Evolutionary conservation across 164 flowering plant species (phyloP), one percentile per base, ranked within the genome.

Genomic region (Magnolia changhungtana): DNA sequence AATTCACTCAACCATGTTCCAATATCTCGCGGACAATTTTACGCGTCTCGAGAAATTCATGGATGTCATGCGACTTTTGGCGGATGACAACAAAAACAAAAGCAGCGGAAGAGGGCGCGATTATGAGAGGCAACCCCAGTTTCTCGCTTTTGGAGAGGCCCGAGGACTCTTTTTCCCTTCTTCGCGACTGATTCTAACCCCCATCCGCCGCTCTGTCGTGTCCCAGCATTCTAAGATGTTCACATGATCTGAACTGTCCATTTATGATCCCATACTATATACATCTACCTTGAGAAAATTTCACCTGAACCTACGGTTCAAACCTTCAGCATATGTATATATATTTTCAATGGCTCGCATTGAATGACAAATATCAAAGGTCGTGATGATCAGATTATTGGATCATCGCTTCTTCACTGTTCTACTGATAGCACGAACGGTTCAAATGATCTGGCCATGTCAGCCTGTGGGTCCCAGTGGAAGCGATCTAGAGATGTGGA

Each of bases 41-140:
- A 4, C 45, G 14, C 3, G 67, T 20, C 23, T 19, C 67, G 67
- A 64, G 67, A 64, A 55, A 55, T 55, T 55, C 61, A 67, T 67
- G 45, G 78, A 73, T 78, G 83, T 74, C 85, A 80, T 81, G 85
- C 78, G 85, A 85, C 81, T 79, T 79, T 77, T 51, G 76, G 74
- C 63, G 45, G 74, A 72, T 72, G 51, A 72, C 13, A 49, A 69
- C 74, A 72, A 72, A 51, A 72, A 21, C 55, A 52, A 52, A 51
- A 52, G 23, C 5, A 37, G 71, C 37, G 14, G 68, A 65, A 23
- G 31, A 13, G 27, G 19, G 72, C 9, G 14, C 5, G 55, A 16
- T 71, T 1, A 50, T 71, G 50, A 23, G 73, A 23, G 73, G 14
- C 37, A 29, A 67, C 4, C 70, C 70, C 70, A 67, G 70, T 67